Evolutionary conservation across 768 basidiomycete species (phyloP), one percentile per base, ranked within the genome.

Genomic region (Agaricus sinodeliciosus): DNA sequence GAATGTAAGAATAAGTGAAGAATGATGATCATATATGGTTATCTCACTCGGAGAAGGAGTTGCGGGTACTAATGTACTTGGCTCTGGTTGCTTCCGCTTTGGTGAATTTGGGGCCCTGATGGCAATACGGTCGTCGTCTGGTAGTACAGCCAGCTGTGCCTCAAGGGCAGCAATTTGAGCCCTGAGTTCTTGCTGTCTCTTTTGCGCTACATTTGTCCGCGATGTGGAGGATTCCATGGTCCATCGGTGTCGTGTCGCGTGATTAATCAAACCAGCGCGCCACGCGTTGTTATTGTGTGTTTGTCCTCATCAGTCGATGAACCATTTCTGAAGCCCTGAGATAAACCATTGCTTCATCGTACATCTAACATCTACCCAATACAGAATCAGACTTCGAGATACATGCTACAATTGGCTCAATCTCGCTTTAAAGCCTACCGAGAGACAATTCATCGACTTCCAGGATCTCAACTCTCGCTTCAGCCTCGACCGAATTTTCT

Each of bases 11-110:
- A 19, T 53, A 13, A 53, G 31, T 40, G 19, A 19, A 28, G 1
- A 13, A 39, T 22, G 31, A n/a, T n/a, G 39, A 36, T 27, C 13
- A 5, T 35, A 46, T 34, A 27, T 40, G 47, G 52, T 12, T 40
- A 39, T 65, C 75, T 64, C 58, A 87, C 85, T 85, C 3, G 83
- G 84, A 34, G 87, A 86, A 8, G 87, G 87, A 0, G 82, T 84
- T 0, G 76, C 65, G 4, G 82, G 82, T 1, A 72, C 82, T 26
- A 81, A 62, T 12, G 78, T 60, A 2, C 67, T 63, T 3, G 69
- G 55, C 8, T 74, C 69, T 9, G 58, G 58, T 41, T 66, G 67
- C 64, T 76, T 82, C 55, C 77, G 70, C 63, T 81, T 80, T 8
- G 78, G 77, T 5, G 78, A 74, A 18, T 59, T 60, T 3, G 69